Percentiles rank a stretch among this genome's conserved stretches.
These are phyloP conservation scores for Sorghum bicolor DNA, from an alignment of 176 grass and related monocot genomes.

Conservation along the genomic window DNA sequence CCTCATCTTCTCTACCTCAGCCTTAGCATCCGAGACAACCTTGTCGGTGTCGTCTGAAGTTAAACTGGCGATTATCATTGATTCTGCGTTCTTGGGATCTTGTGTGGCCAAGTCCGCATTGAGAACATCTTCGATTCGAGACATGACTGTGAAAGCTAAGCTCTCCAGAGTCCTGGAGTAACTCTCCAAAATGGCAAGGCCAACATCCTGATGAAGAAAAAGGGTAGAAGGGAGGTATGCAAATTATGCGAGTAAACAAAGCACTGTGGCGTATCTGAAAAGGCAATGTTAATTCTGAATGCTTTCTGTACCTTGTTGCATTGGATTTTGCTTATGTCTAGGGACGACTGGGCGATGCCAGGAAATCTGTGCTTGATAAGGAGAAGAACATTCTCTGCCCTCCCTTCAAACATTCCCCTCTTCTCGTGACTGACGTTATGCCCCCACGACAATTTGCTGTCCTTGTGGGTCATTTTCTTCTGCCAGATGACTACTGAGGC, in stretches of 20 bases:
- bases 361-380: constrained; percentile 74
- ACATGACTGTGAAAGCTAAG: constrained; percentile 72
- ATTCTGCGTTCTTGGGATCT: constrained; percentile 21
- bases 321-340: constrained; percentile 84
- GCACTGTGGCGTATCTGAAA: constrained; percentile 1
- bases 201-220: constrained; percentile 56
- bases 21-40: constrained; percentile 35
- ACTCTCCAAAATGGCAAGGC: constrained; percentile 72
- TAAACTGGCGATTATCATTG: constrained; percentile 23
- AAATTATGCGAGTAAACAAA: not conserved
- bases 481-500: constrained; percentile 79
- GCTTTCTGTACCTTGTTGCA: constrained; percentile 53
- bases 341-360: constrained; percentile 55
- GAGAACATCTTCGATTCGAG: constrained; percentile 75
- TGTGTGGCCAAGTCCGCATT: constrained; percentile 39
- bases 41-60: constrained; percentile 12
- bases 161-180: constrained; percentile 80
- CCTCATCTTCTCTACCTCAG: constrained; percentile 38
- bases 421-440: constrained; percentile 63
- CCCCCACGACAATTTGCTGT: constrained; percentile 55
- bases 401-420: constrained; percentile 67
- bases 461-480: constrained; percentile 67
- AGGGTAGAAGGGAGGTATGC: not conserved
- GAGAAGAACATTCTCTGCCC: constrained; percentile 70
- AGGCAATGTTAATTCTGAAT: not conserved